Conservation (phyloP, 1,284 basidiomycete genomes). For the Ceraceosorus guamensis region DNA sequence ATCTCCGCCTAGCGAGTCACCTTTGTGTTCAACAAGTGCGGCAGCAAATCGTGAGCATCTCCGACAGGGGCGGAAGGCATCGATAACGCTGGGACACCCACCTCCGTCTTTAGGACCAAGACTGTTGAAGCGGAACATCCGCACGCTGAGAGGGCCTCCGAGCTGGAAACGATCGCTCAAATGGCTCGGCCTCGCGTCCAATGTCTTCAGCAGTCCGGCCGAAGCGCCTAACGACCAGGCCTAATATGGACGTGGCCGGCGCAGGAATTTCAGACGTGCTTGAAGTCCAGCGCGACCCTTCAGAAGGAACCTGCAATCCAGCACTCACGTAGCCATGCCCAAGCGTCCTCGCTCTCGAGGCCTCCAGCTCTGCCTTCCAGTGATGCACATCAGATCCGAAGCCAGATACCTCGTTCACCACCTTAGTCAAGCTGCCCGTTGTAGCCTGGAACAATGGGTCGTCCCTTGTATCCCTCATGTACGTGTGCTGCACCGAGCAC, state of each 20-base stretch:
- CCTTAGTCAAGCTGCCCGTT: conserved; percentile 12
- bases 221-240: conserved; percentile 10
- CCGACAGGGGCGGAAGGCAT: background rate
- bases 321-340: conserved; percentile 13
- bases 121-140: conserved; percentile 75
- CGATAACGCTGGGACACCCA: conserved; percentile 41
- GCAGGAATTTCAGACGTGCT: background rate
- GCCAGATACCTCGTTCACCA: conserved; percentile 26
- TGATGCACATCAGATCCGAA: conserved; percentile 38
- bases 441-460: conserved; percentile 51
- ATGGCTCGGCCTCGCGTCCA: conserved; percentile 49
- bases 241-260: background rate
- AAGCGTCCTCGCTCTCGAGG: conserved; percentile 11
- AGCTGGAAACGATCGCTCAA: conserved; percentile 85
- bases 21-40: conserved; percentile 22
- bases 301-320: background rate
- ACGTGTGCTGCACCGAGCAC: conserved; percentile 73
- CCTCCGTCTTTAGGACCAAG: conserved; percentile 75
- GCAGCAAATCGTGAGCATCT: conserved; percentile 7
- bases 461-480: conserved; percentile 70
- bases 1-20: conserved; percentile 79
- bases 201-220: conserved; percentile 22
- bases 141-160: conserved; percentile 81
- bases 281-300: background rate
- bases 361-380: conserved; percentile 32